phyloP scores from a whole-genome alignment of 2,329 filamentous ascomycete species.

The Didymella glomerata region DNA sequence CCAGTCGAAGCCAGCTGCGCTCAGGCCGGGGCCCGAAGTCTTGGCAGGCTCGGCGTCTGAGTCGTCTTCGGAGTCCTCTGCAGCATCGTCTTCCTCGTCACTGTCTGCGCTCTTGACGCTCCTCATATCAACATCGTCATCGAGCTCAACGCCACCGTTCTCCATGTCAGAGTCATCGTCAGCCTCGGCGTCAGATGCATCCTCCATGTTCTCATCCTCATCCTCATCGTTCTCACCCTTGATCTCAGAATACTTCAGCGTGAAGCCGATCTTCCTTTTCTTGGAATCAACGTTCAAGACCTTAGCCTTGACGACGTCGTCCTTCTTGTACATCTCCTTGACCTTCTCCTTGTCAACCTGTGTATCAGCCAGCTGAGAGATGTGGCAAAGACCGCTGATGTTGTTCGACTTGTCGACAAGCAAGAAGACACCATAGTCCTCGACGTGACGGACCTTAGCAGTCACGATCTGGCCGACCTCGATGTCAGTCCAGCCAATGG shows the following conservation, averaged over 20 bases:
- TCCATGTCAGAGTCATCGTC: constrained; percentile 53
- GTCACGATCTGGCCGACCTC: constrained; percentile 82
- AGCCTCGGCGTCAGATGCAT: constrained; percentile 43
- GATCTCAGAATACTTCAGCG: constrained; percentile 92
- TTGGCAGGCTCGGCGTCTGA: constrained; percentile 34
- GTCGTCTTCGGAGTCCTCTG: constrained; percentile 46
- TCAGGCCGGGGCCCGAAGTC: constrained; percentile 63
- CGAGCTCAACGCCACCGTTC: constrained; percentile 50
- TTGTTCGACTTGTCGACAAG: constrained; percentile 86
- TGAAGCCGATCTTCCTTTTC: constrained; percentile 84
- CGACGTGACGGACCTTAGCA: constrained; percentile 90
- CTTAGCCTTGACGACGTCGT: constrained; percentile 92
- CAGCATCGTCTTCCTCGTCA: constrained; percentile 50
- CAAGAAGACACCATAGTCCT: constrained; percentile 95
- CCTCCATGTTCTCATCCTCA: constrained; percentile 51
- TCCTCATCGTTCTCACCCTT: constrained; percentile 61
- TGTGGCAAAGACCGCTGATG: constrained; percentile 91
- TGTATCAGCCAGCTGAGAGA: constrained; percentile 88
- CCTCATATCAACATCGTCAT: constrained; percentile 56
- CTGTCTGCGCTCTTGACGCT: constrained; percentile 52
- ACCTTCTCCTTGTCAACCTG: constrained; percentile 84
- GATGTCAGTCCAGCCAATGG: constrained; percentile 78
- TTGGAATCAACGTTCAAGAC: constrained; percentile 78
- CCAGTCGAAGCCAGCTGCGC: constrained; percentile 87
- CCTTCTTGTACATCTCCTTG: constrained; percentile 87